These are phyloP conservation scores for Atkinsonella texensis DNA, from an alignment of 2,329 filamentous ascomycete genomes.

Conservation along the genomic window DNA sequence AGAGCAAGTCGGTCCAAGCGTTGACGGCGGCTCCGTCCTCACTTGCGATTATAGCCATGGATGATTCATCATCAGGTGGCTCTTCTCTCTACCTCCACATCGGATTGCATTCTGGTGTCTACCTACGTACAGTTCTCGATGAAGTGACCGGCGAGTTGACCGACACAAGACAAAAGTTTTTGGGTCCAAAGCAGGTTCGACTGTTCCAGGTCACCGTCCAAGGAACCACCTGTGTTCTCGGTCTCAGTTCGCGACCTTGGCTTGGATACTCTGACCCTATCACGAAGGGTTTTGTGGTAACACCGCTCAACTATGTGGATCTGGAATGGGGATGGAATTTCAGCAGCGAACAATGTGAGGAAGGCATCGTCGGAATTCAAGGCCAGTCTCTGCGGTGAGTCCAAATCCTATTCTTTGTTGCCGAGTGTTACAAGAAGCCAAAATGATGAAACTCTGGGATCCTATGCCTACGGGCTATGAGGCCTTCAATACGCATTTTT, in stretches of 20 bases:
- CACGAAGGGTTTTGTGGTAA: conserved; percentile 80
- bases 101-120: conserved; percentile 88
- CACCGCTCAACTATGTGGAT: conserved; percentile 75
- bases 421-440: conserved; percentile 25
- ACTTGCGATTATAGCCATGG: conserved; percentile 87
- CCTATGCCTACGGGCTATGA: conserved; percentile 45
- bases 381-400: conserved; percentile 74
- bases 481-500: conserved; percentile 36
- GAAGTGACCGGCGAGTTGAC: conserved; percentile 92
- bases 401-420: not conserved
- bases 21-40: conserved; percentile 82
- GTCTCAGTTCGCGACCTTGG: conserved; percentile 90
- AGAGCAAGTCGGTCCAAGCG: conserved; percentile 90
- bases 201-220: conserved; percentile 87
- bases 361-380: conserved; percentile 90
- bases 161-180: conserved; percentile 86
- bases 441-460: conserved; percentile 55
- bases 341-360: conserved; percentile 83
- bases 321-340: conserved; percentile 96
- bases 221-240: conserved; percentile 73
- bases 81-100: conserved; percentile 91
- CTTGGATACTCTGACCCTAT: conserved; percentile 84
- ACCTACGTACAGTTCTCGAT: conserved; percentile 87
- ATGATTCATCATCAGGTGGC: conserved; percentile 80
- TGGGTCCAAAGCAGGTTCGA: conserved; percentile 81